phyloP scores from a whole-genome alignment of 495 filamentous ascomycete genomes.

The Emericellopsis terricola region DNA sequence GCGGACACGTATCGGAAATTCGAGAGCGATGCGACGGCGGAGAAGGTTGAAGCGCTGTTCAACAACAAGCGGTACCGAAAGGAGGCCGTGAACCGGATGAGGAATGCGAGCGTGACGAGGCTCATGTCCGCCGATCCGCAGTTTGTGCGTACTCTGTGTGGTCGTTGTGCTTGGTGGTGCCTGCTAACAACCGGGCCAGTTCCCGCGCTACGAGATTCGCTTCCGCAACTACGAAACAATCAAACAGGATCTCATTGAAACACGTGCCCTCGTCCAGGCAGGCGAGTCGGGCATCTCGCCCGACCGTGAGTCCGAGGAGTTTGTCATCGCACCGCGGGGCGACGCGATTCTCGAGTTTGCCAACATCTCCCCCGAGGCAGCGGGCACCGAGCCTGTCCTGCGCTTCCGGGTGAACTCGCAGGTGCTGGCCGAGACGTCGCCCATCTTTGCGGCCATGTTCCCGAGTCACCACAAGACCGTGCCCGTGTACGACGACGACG shows the following conservation, averaged over 20 bases:
- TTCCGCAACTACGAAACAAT: constrained; percentile 13
- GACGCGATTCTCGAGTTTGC: constrained; percentile 20
- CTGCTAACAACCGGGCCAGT: not conserved
- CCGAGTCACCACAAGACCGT: constrained; percentile 2
- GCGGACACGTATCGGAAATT: constrained; percentile 12
- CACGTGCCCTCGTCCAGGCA: constrained; percentile 5
- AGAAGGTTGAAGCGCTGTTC: constrained; percentile 10
- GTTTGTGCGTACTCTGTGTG: constrained; percentile 3
- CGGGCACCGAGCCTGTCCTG: constrained; percentile 8
- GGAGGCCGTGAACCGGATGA: constrained; percentile 12
- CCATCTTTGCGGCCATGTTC: constrained; percentile 19
- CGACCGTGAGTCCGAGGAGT: constrained; percentile 6
- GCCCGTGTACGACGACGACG: constrained; percentile 4
- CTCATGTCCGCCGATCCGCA: constrained; percentile 13
- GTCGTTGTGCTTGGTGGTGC: not conserved
- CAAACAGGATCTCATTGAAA: constrained; percentile 6
- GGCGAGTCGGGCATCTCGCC: constrained; percentile 8
- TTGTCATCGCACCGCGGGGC: constrained; percentile 9
- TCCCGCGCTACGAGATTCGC: constrained; percentile 7
- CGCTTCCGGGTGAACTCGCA: constrained; percentile 22
- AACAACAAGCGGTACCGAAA: constrained; percentile 9
- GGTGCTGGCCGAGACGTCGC: constrained; percentile 16
- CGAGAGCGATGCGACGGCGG: constrained; percentile 11
- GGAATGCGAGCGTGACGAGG: constrained; percentile 13
- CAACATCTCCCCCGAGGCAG: constrained; percentile 8